Base-by-base conservation (phyloP, 352 stramenopile genomes). In the Phytophthora boehmeriae region DNA sequence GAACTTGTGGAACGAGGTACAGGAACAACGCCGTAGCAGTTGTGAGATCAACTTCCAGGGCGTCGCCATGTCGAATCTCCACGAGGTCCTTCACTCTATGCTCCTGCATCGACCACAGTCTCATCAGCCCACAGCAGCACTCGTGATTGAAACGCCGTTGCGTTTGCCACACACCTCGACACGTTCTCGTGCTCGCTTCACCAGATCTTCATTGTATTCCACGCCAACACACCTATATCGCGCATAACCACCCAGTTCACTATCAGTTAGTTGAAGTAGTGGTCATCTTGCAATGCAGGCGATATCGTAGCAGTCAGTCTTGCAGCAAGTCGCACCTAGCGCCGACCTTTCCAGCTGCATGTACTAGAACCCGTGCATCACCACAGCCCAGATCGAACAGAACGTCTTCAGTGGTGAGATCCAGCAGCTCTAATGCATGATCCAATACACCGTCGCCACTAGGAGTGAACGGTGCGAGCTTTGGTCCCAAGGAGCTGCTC, bases 391-490 rank as follows among this genome's bases (percentile, higher is more conserved):
- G 60, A 73, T 95, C 86, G 32, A 86, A 90, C 39, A 95, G 56
- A 30, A 89, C 68, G 61, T 95, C 86, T 8, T 73, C 49, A 11
- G 34, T 42, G 0, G 50, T 73, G 30, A 92, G 73, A n/a, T 69
- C 67, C 43, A 95, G 71, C 27, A 95, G 68, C 32, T 92, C 81
- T 13, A 89, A 55, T 45, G 81, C 83, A 41, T 85, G 68, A 16
- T 60, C 53, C 14, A 95, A 61, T 50, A 92, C 86, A 30, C 66
- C 83, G 53, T 86, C 72, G 42, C 78, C 78, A 30, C 83, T 95
- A 32, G 86, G 86, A 27, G 82, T 92, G 78, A 92, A 95, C 49
- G 86, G 86, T 50, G 86, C 86, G 44, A 95, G 80, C 68, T 91
- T 95, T 3, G 71, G 51, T 6, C 75, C 75, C 48, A 64, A 28